phyloP scores from a whole-genome alignment of 1,284 basidiomycete species.

The Coniferiporia sulphurascens region DNA sequence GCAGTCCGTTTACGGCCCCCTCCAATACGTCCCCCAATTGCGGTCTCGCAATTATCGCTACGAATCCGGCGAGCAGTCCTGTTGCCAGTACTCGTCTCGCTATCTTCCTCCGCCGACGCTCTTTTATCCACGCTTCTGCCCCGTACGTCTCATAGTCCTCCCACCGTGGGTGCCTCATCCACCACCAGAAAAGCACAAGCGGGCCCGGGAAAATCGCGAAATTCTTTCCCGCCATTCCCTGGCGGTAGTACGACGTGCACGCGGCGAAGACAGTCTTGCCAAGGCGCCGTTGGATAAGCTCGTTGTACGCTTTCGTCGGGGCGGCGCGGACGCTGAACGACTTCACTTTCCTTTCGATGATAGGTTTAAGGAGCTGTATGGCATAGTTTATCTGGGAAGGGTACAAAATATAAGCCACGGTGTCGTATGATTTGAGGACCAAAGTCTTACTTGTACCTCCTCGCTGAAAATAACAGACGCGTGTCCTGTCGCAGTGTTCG shows the following conservation, averaged over 20 bases:
- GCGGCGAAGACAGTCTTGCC: conserved; percentile 23
- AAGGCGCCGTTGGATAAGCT: conserved; percentile 23
- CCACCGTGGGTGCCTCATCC: conserved; percentile 26
- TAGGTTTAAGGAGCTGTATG: conserved; percentile 29
- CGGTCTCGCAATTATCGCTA: background rate
- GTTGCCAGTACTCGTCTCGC: background rate
- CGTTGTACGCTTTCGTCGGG: conserved; percentile 28
- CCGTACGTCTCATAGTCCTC: conserved; percentile 23
- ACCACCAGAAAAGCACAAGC: conserved; percentile 29
- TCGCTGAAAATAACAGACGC: conserved; percentile 31
- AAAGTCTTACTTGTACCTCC: conserved; percentile 23
- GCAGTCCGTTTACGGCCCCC: background rate
- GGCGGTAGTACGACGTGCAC: conserved; percentile 28
- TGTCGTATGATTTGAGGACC: no score
- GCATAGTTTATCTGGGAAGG: conserved; percentile 23
- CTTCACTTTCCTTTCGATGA: conserved; percentile 25
- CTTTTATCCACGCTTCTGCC: conserved; percentile 25
- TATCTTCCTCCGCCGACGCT: background rate
- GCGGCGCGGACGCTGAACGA: conserved; percentile 25
- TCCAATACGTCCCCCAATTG: background rate
- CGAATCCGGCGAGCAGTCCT: background rate
- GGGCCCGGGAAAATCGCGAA: conserved; percentile 28
- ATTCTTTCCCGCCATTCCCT: conserved; percentile 24
- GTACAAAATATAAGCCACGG: background rate
- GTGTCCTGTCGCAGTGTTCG: conserved; percentile 30